Evolutionary conservation across 139 green algal species (phyloP).

Genomic region (Ettlia oleoabundans): DNA sequence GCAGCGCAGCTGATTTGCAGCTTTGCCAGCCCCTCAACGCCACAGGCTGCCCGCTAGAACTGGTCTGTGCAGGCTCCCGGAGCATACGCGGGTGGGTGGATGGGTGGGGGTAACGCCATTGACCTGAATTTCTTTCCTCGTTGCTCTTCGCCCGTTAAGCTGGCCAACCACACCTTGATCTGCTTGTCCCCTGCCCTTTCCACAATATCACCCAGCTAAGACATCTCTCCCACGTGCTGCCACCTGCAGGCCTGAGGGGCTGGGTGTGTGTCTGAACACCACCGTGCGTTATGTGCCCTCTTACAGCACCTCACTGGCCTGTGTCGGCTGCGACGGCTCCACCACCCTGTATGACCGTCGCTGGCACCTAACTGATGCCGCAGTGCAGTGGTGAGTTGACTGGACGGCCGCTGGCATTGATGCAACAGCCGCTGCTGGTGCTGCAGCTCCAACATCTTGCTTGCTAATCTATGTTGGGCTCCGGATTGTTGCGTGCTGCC

Average conservation of each 20-base stretch:
- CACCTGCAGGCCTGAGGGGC: constrained; percentile 17
- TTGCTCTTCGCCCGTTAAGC: too few relatives aligned
- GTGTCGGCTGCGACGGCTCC: constrained; percentile 31
- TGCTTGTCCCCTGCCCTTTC: neutral
- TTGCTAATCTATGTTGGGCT: too few relatives aligned
- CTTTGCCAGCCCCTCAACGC: constrained; percentile 26
- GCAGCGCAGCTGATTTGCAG: neutral
- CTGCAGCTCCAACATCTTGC: neutral
- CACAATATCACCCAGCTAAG: neutral
- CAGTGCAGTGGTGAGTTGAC: constrained; percentile 36
- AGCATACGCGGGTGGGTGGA: constrained; percentile 29
- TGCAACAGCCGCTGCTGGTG: neutral
- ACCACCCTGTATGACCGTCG: neutral
- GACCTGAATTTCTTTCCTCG: too few relatives aligned
- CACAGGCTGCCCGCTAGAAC: constrained; percentile 20
- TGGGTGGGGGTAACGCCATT: too few relatives aligned
- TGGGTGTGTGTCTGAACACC: constrained; percentile 58
- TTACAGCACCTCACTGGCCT: constrained; percentile 57
- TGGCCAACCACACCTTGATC: too few relatives aligned
- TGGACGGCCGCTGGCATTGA: neutral
- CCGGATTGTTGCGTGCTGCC: too few relatives aligned
- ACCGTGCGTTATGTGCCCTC: constrained; percentile 63
- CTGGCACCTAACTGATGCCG: constrained; percentile 41
- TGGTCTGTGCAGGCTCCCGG: constrained; percentile 33
- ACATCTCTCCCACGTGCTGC: neutral